Conservation (phyloP, 257 asterid genomes). For the Solanum peruvianum region DNA sequence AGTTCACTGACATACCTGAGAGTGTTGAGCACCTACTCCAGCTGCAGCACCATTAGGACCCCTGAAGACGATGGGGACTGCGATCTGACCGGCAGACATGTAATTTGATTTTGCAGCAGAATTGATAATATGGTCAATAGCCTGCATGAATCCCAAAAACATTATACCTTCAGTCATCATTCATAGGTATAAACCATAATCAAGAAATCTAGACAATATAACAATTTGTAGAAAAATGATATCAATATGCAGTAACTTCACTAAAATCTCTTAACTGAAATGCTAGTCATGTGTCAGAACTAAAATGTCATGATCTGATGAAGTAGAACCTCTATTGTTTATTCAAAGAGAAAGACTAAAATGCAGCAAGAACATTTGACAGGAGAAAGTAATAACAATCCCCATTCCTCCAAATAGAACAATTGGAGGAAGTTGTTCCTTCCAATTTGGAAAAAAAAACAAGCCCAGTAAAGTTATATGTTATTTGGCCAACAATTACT, state of each 20-base stretch:
- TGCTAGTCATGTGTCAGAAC: not conserved
- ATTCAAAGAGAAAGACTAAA: not conserved
- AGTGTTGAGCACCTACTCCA: slow-evolving; percentile 93
- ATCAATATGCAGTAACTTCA: not conserved
- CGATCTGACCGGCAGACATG: slow-evolving; percentile 85
- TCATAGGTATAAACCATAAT: not conserved
- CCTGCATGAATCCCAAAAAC: slow-evolving; percentile 24
- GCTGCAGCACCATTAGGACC: slow-evolving; percentile 98
- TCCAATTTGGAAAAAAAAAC: not conserved
- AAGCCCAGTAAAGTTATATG: not conserved
- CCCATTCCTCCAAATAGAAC: not conserved
- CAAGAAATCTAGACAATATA: not conserved
- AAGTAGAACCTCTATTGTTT: not conserved
- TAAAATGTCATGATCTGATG: not conserved
- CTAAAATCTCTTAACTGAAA: not conserved
- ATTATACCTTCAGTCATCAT: not conserved
- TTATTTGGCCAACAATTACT: not conserved
- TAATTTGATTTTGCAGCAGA: slow-evolving; percentile 89
- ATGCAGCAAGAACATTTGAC: not conserved
- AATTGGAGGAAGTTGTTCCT: not conserved
- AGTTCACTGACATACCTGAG: slow-evolving; percentile 44
- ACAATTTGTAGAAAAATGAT: not conserved
- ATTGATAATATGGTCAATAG: slow-evolving; percentile 80
- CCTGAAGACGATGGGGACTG: slow-evolving; percentile 77
- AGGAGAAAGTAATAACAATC: not conserved